A percentile compares a stretch with the other conserved stretches of the same genome.
Conservation (phyloP, 306 rosid genomes). For the Dalbergia cultrata region DNA sequence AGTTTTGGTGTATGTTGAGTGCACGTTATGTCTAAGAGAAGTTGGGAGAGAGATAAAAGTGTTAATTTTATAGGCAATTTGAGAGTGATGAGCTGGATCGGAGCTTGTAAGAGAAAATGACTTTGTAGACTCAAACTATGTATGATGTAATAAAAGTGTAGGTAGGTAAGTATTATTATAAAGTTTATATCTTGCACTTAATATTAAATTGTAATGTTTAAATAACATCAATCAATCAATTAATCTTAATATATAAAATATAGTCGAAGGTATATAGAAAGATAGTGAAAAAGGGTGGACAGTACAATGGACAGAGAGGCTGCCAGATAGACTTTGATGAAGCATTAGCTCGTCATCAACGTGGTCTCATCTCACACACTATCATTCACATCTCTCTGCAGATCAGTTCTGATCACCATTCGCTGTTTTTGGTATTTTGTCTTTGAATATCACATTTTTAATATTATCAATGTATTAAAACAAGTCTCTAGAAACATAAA, state of each 20-base stretch:
- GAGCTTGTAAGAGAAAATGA: conserved; percentile 1
- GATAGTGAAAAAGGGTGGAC: conserved; percentile 40
- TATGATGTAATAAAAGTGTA: no score
- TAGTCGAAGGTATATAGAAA: not conserved
- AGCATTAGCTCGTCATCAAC: conserved; percentile 56
- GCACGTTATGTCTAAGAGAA: conserved; percentile 13
- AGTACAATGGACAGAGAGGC: conserved; percentile 56
- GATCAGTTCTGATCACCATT: not conserved
- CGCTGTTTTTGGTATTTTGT: not conserved
- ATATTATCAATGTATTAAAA: no score
- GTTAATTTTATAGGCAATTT: conserved; percentile 35
- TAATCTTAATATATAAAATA: not conserved
- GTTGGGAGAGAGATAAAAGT: conserved; percentile 19
- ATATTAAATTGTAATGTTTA: no score
- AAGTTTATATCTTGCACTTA: no score
- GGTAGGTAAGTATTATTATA: no score
- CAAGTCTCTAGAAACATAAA: no score
- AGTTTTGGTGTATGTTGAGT: not conserved
- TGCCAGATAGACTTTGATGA: conserved; percentile 62
- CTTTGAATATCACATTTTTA: not conserved
- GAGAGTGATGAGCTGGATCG: conserved; percentile 5
- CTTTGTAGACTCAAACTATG: no score
- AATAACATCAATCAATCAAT: not conserved
- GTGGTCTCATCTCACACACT: conserved; percentile 51
- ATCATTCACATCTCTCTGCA: not conserved